phyloP scores from a whole-genome alignment of 2,329 filamentous ascomycete species.

The Xylaria sp. region DNA sequence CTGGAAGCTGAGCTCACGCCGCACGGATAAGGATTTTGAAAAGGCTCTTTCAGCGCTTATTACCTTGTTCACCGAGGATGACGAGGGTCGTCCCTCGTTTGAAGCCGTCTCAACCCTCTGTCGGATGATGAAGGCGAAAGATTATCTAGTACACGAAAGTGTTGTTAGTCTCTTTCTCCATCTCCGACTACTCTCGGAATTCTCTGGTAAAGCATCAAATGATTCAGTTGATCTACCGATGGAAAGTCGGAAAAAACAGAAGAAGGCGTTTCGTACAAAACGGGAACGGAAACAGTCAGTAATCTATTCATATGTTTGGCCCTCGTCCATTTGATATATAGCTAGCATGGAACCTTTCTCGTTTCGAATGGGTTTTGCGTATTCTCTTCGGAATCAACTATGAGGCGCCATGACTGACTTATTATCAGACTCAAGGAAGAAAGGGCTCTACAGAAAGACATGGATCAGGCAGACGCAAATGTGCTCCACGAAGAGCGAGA shows the following conservation, averaged over 20 bases:
- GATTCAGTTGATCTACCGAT: constrained; percentile 72
- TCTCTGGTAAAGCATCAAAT: constrained; percentile 82
- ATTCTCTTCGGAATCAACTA: not conserved
- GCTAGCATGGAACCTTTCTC: not conserved
- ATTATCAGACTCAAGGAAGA: constrained; percentile 72
- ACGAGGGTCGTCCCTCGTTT: constrained; percentile 87
- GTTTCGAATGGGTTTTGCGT: not conserved
- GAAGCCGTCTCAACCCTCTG: constrained; percentile 86
- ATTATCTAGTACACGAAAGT: constrained; percentile 84
- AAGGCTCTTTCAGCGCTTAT: constrained; percentile 84
- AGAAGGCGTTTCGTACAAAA: constrained; percentile 90
- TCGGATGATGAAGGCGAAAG: constrained; percentile 93
- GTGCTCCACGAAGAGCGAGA: constrained; percentile 94
- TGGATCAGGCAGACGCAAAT: constrained; percentile 89
- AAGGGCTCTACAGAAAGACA: constrained; percentile 89
- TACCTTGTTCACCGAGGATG: constrained; percentile 83
- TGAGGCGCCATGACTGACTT: constrained; percentile 47
- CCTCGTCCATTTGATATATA: not conserved
- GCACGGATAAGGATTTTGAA: constrained; percentile 76
- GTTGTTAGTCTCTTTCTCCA: constrained; percentile 92
- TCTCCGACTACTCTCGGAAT: constrained; percentile 87
- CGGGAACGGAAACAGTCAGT: constrained; percentile 73
- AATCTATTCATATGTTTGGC: not conserved
- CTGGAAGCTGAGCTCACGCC: constrained; percentile 79
- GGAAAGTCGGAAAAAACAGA: constrained; percentile 73